phyloP scores from a whole-genome alignment of 768 basidiomycete species.

The Clitopilus hobsonii region DNA sequence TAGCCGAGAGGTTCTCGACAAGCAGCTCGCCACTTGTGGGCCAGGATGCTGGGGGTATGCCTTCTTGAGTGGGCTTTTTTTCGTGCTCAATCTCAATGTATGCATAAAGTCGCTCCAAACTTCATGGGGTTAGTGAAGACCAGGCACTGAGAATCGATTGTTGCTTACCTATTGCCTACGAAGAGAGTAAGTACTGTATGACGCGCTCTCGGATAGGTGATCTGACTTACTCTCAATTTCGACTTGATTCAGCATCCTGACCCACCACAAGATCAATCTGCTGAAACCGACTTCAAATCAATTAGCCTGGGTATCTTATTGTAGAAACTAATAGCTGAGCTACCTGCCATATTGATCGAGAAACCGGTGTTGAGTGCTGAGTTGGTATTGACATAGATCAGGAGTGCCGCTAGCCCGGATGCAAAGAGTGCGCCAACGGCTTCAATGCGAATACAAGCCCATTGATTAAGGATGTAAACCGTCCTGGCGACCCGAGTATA shows the following conservation, averaged over 20 bases:
- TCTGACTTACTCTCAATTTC: conserved; percentile 36
- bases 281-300: conserved; percentile 45
- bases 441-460: conserved; percentile 50
- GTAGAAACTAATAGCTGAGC: not conserved
- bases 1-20: conserved; percentile 50
- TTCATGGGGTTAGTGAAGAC: conserved; percentile 9
- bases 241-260: conserved; percentile 38
- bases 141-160: not conserved
- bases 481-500: conserved; percentile 42
- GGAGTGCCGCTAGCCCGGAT: conserved; percentile 47
- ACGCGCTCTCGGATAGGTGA: not conserved
- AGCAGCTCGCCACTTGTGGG: conserved; percentile 52
- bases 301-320: not conserved
- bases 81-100: conserved; percentile 62
- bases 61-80: conserved; percentile 29
- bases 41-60: conserved; percentile 63
- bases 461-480: conserved; percentile 48
- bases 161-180: conserved; percentile 36
- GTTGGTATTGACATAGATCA: conserved; percentile 39
- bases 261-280: conserved; percentile 45
- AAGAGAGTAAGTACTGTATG: not conserved
- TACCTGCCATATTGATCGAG: conserved; percentile 48
- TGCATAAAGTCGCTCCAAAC: conserved; percentile 66
- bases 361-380: conserved; percentile 44
- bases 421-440: conserved; percentile 53